Percentiles rank a stretch among this genome's conserved stretches.
Conservation (phyloP, 495 filamentous ascomycete genomes). For the Podospora didyma region DNA sequence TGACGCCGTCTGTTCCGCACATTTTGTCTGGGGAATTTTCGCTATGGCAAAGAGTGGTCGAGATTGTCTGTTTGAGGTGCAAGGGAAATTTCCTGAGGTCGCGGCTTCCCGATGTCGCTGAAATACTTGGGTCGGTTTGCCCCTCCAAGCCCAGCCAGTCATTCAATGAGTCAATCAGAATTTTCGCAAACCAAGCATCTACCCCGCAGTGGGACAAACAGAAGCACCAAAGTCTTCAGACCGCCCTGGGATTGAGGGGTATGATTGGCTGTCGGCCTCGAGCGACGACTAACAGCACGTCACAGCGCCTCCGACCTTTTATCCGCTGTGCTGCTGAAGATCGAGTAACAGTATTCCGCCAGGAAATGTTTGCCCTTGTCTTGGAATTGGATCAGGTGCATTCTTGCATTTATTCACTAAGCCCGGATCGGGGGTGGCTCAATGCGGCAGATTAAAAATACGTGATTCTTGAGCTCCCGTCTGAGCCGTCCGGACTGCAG, state of each 20-base stretch:
- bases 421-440: not conserved
- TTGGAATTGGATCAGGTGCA: not conserved
- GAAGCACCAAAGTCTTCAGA: constrained; percentile 5
- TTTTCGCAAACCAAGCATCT: constrained; percentile 22
- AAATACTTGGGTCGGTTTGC: constrained; percentile 21
- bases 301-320: constrained; percentile 3
- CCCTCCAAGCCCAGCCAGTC: constrained; percentile 13
- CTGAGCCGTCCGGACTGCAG: too few species aligned
- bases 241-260: constrained; percentile 4
- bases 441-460: too few species aligned
- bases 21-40: constrained; percentile 19
- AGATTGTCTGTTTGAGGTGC: constrained; percentile 8
- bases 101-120: constrained; percentile 32
- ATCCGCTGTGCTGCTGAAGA: not conserved
- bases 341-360: not conserved
- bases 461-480: too few species aligned
- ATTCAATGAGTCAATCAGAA: constrained; percentile 33
- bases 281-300: constrained; percentile 11
- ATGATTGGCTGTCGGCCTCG: constrained; percentile 18
- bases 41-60: not conserved
- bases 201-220: constrained; percentile 32
- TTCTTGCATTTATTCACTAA: not conserved
- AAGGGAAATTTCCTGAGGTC: constrained; percentile 9
- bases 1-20: constrained; percentile 24
- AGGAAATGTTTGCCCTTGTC: not conserved